Base-by-base conservation (phyloP, 176 grass and related monocot species). In the Typha latifolia region DNA sequence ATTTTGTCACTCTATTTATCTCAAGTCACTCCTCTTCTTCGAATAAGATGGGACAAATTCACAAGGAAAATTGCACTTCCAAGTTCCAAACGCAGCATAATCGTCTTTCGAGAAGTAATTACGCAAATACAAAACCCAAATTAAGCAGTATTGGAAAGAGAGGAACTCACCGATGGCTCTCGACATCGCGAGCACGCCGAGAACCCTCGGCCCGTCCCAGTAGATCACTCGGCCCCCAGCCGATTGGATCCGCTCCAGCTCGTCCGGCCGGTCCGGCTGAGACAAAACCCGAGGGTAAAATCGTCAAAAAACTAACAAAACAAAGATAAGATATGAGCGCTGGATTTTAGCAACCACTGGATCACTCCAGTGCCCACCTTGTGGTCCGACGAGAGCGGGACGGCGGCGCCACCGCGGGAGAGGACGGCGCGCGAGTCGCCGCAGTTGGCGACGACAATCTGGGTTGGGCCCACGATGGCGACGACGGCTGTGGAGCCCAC, bases 181-280 rank as follows among this genome's bases (percentile, higher is more conserved):
- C 18, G 95, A 93, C 95, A 99, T 99, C 63, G 89, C 95, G 27
- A 99, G 85, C 48, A 99, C 86, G 16, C 84, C 89, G 70, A 90
- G 77, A 20, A 93, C 95, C 51, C 95, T 79, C 6, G 95, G 74
- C 19, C 89, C 95, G 14, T 99, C 89, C 94, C 95, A 99, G 68
- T 90, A 90, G 67, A 99, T 93, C 37, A 99, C 95, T 20, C 89
- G 89, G 12, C 95, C 95, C 12, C 94, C 94, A 10, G 86, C 81
- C 12, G 63, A 75, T 75, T 99, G 78, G 65, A 99, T 99, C 34
- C 94, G 89, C 68, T 82, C 75, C 51, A 99, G 80, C 78, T 99
- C 94, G 61, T 99, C 94, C 43, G 86, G 86, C 43, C 89, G 83
- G 50, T 99, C 94, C 9, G 94, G 94, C 94, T 97, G 77, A 70